phyloP scores from a whole-genome alignment of 768 basidiomycete species.

The Boletus eberwhitei region DNA sequence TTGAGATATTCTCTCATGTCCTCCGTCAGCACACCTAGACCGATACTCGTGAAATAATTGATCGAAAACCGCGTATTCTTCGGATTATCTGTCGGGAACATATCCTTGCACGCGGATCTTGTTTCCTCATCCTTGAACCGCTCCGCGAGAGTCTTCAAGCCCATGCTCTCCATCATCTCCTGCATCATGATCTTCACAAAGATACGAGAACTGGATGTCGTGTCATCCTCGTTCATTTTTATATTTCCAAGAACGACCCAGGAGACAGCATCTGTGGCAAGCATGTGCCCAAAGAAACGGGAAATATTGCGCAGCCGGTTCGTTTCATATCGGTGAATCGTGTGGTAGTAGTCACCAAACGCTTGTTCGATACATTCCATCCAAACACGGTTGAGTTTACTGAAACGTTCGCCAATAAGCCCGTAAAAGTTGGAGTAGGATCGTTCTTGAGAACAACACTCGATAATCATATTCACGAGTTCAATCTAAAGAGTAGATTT shows the following conservation, averaged over 20 bases:
- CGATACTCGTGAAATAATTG: slow-evolving; percentile 97
- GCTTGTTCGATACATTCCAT: slow-evolving; percentile 84
- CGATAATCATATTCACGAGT: slow-evolving; percentile 97
- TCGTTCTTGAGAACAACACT: slow-evolving; percentile 99
- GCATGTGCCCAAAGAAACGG: slow-evolving; percentile 91
- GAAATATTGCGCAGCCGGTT: slow-evolving; percentile 97
- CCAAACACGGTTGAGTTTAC: slow-evolving; percentile 95
- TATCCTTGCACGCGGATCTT: slow-evolving; percentile 62
- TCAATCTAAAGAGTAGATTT: slow-evolving; percentile 61
- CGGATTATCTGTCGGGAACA: slow-evolving; percentile 97
- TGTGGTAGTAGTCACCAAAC: slow-evolving; percentile 87
- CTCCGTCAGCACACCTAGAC: slow-evolving; percentile 86
- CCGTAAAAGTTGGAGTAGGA: slow-evolving; percentile 98
- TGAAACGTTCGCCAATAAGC: slow-evolving; percentile 92
- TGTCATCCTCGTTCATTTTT: slow-evolving; percentile 96
- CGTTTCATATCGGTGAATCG: slow-evolving; percentile 98
- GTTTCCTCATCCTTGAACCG: slow-evolving; percentile 89
- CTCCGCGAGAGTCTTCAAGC: slow-evolving; percentile 80
- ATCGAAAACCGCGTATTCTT: slow-evolving; percentile 95
- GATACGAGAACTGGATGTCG: slow-evolving; percentile 93
- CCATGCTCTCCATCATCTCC: slow-evolving; percentile 94
- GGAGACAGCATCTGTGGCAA: slow-evolving; percentile 83
- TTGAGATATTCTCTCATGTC: slow-evolving; percentile 96
- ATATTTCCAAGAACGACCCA: slow-evolving; percentile 84
- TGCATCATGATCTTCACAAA: slow-evolving; percentile 96